Base-by-base conservation (phyloP, 1,284 basidiomycete species). In the Microbotryum lychnidis-dioicae region DNA sequence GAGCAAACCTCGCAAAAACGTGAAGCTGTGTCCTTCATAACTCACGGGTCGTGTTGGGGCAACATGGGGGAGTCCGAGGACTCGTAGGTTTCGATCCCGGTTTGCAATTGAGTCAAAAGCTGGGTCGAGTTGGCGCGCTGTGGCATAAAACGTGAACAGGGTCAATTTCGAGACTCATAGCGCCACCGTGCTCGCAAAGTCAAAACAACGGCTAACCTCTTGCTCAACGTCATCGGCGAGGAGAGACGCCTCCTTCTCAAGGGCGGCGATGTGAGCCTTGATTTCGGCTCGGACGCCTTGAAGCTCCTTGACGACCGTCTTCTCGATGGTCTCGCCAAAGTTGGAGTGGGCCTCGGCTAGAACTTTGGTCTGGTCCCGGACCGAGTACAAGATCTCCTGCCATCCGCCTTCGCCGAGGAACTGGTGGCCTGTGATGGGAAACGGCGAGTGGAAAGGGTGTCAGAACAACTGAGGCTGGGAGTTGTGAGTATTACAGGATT, bases 391-490 rank as follows among this genome's bases (percentile, higher is more conserved):
- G 21, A 60, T 58, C 51, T 67, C 57, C 56, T 70, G 69, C 65
- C 66, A 68, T 44, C 69, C 69, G 42, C 57, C 60, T 8, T 70
- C 65, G 20, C 66, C 67, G 18, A 69, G 58, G 62, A 70, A 70
- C 42, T 64, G 65, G 58, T 70, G 68, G 16, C 67, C 67, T 65
- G 59, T 69, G 65, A 61, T 63, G 67, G 29, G 31, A 49, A 52
- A 6, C 3, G 42, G 46, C 16, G 55, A 48, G 21, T 20, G 5
- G 25, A 10, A n/a, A 9, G 23, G 16, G 44, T 46, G 37, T 42
- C 37, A 42, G 37, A 42, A 42, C 16, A 4, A 42, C 14, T 42
- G 3, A 6, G 18, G 37, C 37, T 10, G 9, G 10, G 31, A 31
- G 7, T 31, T 31, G 31, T 8, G 7, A 31, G 31, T 31, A 9